Percentiles rank a stretch among this genome's conserved stretches.
Evolutionary conservation across 1,284 basidiomycete species (phyloP).

Genomic region (Melampsora abietis-canadensis): DNA sequence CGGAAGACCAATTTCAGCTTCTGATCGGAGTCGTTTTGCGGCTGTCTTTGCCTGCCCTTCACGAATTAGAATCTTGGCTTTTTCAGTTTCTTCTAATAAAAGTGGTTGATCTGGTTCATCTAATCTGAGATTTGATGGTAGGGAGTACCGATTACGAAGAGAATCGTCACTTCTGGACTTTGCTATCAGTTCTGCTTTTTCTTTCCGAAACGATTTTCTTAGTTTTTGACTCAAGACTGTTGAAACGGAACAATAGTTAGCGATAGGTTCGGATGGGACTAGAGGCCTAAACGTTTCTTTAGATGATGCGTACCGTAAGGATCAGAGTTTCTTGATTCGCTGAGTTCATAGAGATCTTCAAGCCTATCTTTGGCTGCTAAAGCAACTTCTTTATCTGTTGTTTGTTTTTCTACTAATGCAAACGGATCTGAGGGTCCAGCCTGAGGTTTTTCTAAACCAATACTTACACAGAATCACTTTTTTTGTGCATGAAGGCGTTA

Average conservation of each 20-base stretch:
- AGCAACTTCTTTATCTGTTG: conserved; percentile 68
- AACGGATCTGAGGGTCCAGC: conserved; percentile 70
- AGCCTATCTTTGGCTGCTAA: conserved; percentile 74
- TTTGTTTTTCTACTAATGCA: conserved; percentile 79
- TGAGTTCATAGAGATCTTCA: conserved; percentile 64
- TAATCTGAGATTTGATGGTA: conserved; percentile 27
- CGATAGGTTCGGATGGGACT: neutral
- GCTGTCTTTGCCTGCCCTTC: neutral
- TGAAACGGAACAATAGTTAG: conserved; percentile 72
- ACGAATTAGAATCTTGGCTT: conserved; percentile 9
- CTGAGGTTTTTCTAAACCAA: conserved; percentile 45
- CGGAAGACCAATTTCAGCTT: conserved; percentile 14
- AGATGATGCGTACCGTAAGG: conserved; percentile 23
- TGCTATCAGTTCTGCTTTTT: conserved; percentile 59
- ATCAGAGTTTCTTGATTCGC: conserved; percentile 39
- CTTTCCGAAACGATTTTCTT: conserved; percentile 74
- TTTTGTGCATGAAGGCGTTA: neutral
- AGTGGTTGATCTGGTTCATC: conserved; percentile 12
- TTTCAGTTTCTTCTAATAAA: conserved; percentile 6
- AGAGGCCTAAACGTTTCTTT: neutral
- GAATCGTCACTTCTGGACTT: conserved; percentile 33
- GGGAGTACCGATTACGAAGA: conserved; percentile 25
- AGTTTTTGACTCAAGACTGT: conserved; percentile 71
- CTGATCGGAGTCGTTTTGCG: conserved; percentile 19
- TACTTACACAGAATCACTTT: no score